These are phyloP conservation scores for Oryza brachyantha DNA, from an alignment of 176 grass and related monocot genomes.

Conservation along the genomic window DNA sequence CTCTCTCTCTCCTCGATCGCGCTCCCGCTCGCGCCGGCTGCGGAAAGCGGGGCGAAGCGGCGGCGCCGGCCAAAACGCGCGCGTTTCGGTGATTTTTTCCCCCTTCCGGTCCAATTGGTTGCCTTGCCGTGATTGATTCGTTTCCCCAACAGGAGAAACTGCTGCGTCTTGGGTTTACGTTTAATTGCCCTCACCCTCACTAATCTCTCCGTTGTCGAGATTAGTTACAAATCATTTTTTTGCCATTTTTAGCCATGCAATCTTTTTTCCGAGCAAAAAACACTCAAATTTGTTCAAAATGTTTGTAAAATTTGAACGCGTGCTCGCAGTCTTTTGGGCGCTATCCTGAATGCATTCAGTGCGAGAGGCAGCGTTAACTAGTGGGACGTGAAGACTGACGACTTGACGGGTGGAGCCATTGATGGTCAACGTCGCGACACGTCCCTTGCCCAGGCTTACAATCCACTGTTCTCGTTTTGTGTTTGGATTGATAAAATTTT, in stretches of 20 bases:
- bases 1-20: not conserved
- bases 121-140: not conserved
- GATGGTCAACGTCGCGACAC: not conserved
- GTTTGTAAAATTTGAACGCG: too few relatives aligned
- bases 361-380: not conserved
- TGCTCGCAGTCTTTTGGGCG: not conserved
- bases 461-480: not conserved
- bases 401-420: not conserved
- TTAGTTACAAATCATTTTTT: not conserved
- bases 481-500: too few relatives aligned
- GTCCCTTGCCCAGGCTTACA: not conserved
- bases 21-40: not conserved
- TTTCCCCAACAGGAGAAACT: not conserved
- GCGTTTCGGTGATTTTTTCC: not conserved
- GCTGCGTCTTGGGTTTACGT: not conserved
- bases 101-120: not conserved
- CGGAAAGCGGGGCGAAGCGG: not conserved
- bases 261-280: not conserved
- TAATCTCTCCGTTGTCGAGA: not conserved
- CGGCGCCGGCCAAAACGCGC: slow-evolving; percentile 2
- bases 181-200: not conserved
- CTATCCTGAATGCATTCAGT: not conserved
- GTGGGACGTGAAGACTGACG: not conserved
- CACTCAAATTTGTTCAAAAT: not conserved
- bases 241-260: not conserved